These are phyloP conservation scores for Suillus bovinus DNA, from an alignment of 768 basidiomycete species.

Conservation along the genomic window DNA sequence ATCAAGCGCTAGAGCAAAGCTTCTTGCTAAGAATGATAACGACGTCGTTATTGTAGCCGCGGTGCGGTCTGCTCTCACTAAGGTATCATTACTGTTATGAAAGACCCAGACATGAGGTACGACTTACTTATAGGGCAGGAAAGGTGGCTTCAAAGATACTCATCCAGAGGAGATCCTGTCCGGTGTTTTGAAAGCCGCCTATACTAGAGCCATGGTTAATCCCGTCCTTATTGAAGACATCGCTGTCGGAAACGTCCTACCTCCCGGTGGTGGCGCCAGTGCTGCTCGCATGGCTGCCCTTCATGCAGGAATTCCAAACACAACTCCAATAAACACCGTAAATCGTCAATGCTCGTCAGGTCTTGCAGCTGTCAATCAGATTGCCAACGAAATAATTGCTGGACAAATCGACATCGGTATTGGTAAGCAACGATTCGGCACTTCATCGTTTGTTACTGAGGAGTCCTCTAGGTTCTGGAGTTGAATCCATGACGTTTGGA, in stretches of 20 bases:
- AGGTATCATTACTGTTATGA: conserved; percentile 50
- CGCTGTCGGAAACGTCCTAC: conserved; percentile 85
- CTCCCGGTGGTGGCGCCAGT: conserved; percentile 79
- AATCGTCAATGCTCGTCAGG: conserved; percentile 93
- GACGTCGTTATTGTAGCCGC: conserved; percentile 92
- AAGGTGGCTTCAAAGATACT: conserved; percentile 92
- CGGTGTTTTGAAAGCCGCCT: conserved; percentile 73
- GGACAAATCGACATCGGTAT: conserved; percentile 91
- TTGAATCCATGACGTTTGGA: conserved; percentile 87
- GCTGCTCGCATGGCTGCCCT: conserved; percentile 87
- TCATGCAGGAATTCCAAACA: conserved; percentile 80
- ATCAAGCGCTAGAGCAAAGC: conserved; percentile 47
- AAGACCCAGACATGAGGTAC: not conserved
- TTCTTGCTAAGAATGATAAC: conserved; percentile 73
- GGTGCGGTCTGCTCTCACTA: conserved; percentile 89
- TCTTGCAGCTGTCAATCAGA: conserved; percentile 76
- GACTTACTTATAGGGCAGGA: conserved; percentile 54
- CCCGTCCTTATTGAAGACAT: conserved; percentile 85
- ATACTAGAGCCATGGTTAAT: conserved; percentile 66
- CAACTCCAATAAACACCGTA: conserved; percentile 73
- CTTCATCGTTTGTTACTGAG: conserved; percentile 10
- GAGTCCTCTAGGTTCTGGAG: conserved; percentile 63
- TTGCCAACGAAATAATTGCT: conserved; percentile 74
- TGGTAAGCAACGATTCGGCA: conserved; percentile 46
- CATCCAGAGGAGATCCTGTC: conserved; percentile 80